phyloP scores from a whole-genome alignment of 352 stramenopile species.

The Phytopythium montanum region DNA sequence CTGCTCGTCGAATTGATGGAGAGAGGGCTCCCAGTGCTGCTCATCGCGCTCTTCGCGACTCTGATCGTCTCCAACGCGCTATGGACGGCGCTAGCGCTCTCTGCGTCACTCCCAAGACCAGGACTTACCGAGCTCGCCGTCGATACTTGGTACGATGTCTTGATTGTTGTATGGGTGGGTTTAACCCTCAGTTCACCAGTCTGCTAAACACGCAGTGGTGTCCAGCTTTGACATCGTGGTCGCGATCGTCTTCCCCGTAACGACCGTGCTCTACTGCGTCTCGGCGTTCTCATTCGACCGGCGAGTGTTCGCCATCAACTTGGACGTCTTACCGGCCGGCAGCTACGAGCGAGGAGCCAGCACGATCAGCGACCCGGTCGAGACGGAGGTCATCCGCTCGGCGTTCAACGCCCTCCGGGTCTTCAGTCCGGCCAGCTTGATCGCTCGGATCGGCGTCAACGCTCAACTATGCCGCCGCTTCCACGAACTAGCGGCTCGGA shows the following conservation, averaged over 20 bases:
- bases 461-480: conserved; percentile 20
- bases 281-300: conserved; percentile 27
- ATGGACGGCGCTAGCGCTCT: background rate
- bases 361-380: conserved; percentile 18
- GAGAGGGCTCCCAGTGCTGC: conserved; percentile 7
- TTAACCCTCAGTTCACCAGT: no score
- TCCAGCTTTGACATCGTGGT: conserved; percentile 35
- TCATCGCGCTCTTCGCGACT: conserved; percentile 4
- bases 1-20: conserved; percentile 16
- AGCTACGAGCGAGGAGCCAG: conserved; percentile 26
- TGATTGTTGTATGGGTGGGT: no score
- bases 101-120: conserved; percentile 2
- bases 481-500: conserved; percentile 5
- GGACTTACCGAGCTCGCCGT: conserved; percentile 12
- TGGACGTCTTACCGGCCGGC: conserved; percentile 19
- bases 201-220: background rate
- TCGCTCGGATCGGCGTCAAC: conserved; percentile 24
- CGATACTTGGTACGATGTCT: conserved; percentile 12
- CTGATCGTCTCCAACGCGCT: conserved; percentile 7
- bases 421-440: conserved; percentile 16
- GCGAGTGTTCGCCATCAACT: conserved; percentile 26
- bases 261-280: conserved; percentile 25
- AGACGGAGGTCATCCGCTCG: conserved; percentile 20
- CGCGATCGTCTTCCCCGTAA: conserved; percentile 28
- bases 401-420: conserved; percentile 30